These are phyloP conservation scores for Pythium oligandrum DNA, from an alignment of 352 stramenopile species.

Conservation along the genomic window DNA sequence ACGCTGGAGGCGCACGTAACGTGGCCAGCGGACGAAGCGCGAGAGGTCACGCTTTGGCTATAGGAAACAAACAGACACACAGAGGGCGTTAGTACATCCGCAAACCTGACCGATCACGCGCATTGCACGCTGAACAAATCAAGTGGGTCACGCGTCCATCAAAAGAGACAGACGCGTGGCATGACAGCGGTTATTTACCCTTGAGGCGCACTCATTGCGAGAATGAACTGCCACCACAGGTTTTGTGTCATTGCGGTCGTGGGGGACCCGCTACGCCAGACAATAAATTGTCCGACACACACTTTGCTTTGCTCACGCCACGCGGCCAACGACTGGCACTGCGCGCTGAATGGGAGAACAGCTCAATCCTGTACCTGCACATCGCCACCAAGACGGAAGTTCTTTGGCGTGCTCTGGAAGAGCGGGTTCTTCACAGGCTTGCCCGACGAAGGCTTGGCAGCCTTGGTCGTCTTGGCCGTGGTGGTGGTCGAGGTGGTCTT, in stretches of 20 bases:
- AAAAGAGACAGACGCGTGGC: slow-evolving; percentile 1
- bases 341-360: background rate
- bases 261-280: slow-evolving; percentile 78
- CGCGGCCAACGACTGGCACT: too few species aligned
- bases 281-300: slow-evolving; percentile 19
- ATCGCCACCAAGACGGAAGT: slow-evolving; percentile 95
- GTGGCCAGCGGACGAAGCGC: slow-evolving; percentile 98
- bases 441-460: slow-evolving; percentile 39
- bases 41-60: slow-evolving; percentile 95
- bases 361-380: slow-evolving; percentile 86
- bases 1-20: slow-evolving; percentile 98
- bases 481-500: slow-evolving; percentile 56
- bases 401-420: slow-evolving; percentile 92
- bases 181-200: slow-evolving; percentile 59
- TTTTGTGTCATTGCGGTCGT: slow-evolving; percentile 92
- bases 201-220: slow-evolving; percentile 50
- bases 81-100: background rate
- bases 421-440: slow-evolving; percentile 91
- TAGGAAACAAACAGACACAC: slow-evolving; percentile 16
- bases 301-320: too few species aligned
- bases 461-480: slow-evolving; percentile 68
- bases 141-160: too few species aligned
- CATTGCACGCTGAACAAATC: too few species aligned
- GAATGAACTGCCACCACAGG: slow-evolving; percentile 71
- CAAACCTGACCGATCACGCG: too few species aligned